Conservation (phyloP, 129 eudicot species). For the Saussurea involucrata region DNA sequence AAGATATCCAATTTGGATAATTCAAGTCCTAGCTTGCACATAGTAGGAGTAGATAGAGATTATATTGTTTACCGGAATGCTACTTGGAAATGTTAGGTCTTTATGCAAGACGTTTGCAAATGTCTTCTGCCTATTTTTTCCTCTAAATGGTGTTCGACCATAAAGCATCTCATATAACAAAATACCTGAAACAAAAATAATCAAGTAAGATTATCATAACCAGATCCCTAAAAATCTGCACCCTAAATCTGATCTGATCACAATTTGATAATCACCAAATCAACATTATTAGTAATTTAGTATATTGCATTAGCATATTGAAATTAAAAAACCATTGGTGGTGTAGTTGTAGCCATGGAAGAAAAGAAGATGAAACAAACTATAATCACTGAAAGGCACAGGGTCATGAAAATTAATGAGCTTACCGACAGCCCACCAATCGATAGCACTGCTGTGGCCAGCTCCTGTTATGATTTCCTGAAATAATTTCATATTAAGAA, state of each 20-base stretch:
- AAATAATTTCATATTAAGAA: slow-evolving; percentile 25
- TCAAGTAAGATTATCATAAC: not conserved
- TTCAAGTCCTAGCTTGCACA: not conserved
- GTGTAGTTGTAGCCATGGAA: not conserved
- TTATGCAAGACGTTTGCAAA: slow-evolving; percentile 92
- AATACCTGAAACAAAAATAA: slow-evolving; percentile 46
- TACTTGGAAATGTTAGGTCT: slow-evolving; percentile 95
- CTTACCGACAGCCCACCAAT: slow-evolving; percentile 99
- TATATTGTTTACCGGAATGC: slow-evolving; percentile 79
- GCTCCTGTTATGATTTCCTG: slow-evolving; percentile 98
- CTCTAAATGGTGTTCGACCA: slow-evolving; percentile 96
- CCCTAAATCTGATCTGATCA: not conserved
- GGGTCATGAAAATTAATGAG: not conserved
- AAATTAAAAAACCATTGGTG: not conserved
- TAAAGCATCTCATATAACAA: slow-evolving; percentile 90
- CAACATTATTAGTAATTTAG: not conserved
- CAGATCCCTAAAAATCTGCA: not conserved
- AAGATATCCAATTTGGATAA: not conserved
- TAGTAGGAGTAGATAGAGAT: not conserved
- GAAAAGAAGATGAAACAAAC: not conserved
- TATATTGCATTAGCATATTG: not conserved
- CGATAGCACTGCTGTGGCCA: slow-evolving; percentile 96
- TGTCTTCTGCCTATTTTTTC: slow-evolving; percentile 95
- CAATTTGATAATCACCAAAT: not conserved
- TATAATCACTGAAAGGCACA: not conserved